Evolutionary conservation across 1,284 basidiomycete species (phyloP).

Genomic region (Malassezia arunalokei): DNA sequence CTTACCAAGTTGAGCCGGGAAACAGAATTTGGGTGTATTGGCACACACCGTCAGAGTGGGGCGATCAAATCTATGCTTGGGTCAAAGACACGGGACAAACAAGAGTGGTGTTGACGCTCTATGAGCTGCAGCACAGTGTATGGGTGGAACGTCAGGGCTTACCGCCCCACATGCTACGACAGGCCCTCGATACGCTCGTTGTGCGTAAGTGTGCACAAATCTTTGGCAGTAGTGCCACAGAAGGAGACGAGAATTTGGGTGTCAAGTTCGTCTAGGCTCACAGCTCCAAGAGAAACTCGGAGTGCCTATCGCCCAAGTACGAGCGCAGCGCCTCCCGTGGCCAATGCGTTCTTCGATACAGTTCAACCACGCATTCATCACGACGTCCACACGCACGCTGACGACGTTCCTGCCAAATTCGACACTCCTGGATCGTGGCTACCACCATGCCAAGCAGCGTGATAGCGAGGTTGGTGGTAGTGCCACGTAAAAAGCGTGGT

Average conservation of each 20-base stretch:
- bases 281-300: constrained; percentile 22
- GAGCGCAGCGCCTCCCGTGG: constrained; percentile 23
- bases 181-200: constrained; percentile 2
- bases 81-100: constrained; percentile 50
- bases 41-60: constrained; percentile 52
- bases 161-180: constrained; percentile 5
- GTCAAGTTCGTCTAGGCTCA: constrained; percentile 14
- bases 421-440: constrained; percentile 22
- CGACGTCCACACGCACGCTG: constrained; percentile 23
- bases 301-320: constrained; percentile 35
- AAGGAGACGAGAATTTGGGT: constrained; percentile 2
- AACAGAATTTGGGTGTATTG: constrained; percentile 49
- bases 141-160: constrained; percentile 47
- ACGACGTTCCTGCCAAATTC: constrained; percentile 25
- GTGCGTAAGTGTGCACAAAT: constrained; percentile 11
- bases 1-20: neutral
- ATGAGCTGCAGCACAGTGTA: constrained; percentile 52
- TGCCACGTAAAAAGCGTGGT: constrained; percentile 22
- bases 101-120: constrained; percentile 52
- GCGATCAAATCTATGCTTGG: constrained; percentile 50
- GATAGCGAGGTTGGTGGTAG: constrained; percentile 28
- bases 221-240: constrained; percentile 4
- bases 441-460: constrained; percentile 18
- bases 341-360: constrained; percentile 20
- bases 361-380: constrained; percentile 21